phyloP scores from a whole-genome alignment of 352 stramenopile species.

The Globisporangium camurandrum region DNA sequence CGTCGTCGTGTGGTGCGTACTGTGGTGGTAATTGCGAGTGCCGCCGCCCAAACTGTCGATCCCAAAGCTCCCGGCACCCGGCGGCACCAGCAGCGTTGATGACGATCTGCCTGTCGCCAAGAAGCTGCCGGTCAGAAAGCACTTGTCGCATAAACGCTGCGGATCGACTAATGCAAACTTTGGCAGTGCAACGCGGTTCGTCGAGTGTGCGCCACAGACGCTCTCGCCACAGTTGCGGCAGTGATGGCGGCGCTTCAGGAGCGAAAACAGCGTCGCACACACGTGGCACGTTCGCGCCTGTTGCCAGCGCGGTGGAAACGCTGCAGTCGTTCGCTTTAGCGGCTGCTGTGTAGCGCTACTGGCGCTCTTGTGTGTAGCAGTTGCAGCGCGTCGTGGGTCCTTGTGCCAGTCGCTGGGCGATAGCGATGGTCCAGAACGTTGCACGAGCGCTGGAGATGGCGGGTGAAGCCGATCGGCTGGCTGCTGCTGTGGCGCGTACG shows the following conservation, averaged over 20 bases:
- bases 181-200: constrained; percentile 65
- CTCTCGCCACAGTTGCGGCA: constrained; percentile 77
- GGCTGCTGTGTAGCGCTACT: too few species aligned
- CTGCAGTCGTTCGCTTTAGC: too few species aligned
- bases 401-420: neutral
- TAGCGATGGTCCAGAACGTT: too few species aligned
- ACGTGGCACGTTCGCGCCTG: constrained; percentile 67
- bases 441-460: neutral
- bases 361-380: too few species aligned
- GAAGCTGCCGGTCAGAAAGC: constrained; percentile 53
- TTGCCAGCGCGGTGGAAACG: constrained; percentile 71
- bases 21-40: neutral
- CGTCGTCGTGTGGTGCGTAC: constrained; percentile 1
- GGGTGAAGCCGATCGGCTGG: constrained; percentile 2
- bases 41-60: constrained; percentile 25
- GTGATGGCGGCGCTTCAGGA: constrained; percentile 71
- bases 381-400: too few species aligned
- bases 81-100: neutral
- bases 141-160: constrained; percentile 76
- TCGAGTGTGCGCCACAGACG: constrained; percentile 67
- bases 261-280: constrained; percentile 43
- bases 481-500: constrained; percentile 32
- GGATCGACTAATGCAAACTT: constrained; percentile 66
- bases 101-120: constrained; percentile 33
- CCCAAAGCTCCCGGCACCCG: constrained; percentile 17